phyloP scores from a whole-genome alignment of 106 monocot genomes.

The Dendrobium nobile region DNA sequence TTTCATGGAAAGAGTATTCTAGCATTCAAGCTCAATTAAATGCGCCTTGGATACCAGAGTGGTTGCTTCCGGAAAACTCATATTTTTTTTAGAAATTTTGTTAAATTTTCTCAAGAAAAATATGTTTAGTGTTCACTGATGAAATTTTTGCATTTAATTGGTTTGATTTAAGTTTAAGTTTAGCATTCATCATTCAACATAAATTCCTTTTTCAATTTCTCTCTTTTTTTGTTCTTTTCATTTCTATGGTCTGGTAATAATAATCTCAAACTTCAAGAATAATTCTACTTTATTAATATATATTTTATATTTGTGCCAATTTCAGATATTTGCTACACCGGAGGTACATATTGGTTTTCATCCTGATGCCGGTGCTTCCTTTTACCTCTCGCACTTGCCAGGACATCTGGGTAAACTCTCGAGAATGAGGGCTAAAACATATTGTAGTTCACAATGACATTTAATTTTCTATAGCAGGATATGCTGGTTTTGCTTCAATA shows the following conservation, averaged over 20 bases:
- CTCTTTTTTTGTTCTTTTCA: background rate
- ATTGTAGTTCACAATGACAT: background rate
- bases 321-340: slow-evolving; percentile 89
- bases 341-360: slow-evolving; percentile 94
- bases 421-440: background rate
- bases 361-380: slow-evolving; percentile 97
- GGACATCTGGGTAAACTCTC: slow-evolving; percentile 72
- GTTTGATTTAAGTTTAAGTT: background rate
- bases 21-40: background rate
- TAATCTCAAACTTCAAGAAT: background rate
- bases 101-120: background rate
- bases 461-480: background rate
- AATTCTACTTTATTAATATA: background rate
- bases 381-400: slow-evolving; percentile 94
- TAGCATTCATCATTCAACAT: background rate
- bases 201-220: background rate
- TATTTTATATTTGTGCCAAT: background rate
- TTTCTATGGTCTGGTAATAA: background rate
- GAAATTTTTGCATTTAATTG: background rate
- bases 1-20: background rate
- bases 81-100: background rate
- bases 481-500: background rate
- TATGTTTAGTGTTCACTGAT: background rate
- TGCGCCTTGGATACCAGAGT: background rate
- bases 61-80: background rate